Evolutionary conservation across 352 stramenopile genomes (phyloP), one percentile per base, ranked within the genome.

Genomic region (Phytopythium chamaehyphon): DNA sequence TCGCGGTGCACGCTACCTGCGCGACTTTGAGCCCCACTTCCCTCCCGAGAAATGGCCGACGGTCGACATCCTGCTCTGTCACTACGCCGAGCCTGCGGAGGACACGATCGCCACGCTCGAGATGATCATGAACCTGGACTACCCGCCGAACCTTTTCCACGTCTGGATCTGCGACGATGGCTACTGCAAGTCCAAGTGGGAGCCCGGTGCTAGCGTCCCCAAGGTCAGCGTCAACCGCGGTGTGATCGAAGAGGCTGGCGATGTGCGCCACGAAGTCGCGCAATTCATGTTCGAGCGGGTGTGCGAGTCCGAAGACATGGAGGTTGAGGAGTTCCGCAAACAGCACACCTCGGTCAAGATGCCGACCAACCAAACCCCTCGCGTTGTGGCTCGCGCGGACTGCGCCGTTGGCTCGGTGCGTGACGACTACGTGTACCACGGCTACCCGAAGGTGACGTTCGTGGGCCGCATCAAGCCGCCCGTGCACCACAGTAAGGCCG

Each of bases 221-320:
- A 74, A 84, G 51, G 73, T 88, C 40, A 62, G 64, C 39, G 67
- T 91, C 9, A 88, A 91, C 62, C 55, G 59, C 10, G 76, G 76
- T 23, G 65, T 88, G 4, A 89, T 87, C 45, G 81, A 91, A 48
- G 75, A 88, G 8, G 73, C 80, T 23, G 80, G 80, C 15, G 80
- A 89, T 28, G 74, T 88, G 3, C 74, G 77, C 33, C 76, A 80
- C 42, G 77, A 88, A 44, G 72, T 88, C 8, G 77, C 77, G 2
- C 77, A 88, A 47, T 88, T 88, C 64, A 85, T 88, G 70, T 88
- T 73, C 58, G 77, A 88, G 38, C 72, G 74, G 18, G 77, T 88
- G 44, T 83, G 75, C 48, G 77, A 85, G 51, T 71, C 66, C 16
- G 77, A 88, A 42, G 77, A 85, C 22, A 57, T 88, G 14, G 77